These are phyloP conservation scores for Tuber umbilicatum DNA, from an alignment of 495 filamentous ascomycete genomes.

Conservation along the genomic window DNA sequence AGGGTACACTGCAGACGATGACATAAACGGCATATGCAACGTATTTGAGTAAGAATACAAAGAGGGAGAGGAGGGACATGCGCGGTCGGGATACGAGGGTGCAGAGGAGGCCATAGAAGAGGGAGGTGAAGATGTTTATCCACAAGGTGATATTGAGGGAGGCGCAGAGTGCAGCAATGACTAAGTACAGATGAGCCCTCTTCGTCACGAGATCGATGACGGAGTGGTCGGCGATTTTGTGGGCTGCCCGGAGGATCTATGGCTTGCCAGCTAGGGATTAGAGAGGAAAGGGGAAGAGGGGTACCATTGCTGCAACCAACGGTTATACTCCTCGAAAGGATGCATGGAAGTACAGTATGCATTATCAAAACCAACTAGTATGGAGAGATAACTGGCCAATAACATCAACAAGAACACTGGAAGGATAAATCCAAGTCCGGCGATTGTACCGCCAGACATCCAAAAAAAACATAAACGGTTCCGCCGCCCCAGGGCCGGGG, in stretches of 20 bases:
- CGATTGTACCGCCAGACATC: conserved; percentile 44
- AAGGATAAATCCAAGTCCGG: conserved; percentile 42
- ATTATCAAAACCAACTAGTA: conserved; percentile 42
- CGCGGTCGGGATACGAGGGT: conserved; percentile 33
- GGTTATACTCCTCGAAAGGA: conserved; percentile 43
- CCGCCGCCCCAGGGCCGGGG: conserved; percentile 43
- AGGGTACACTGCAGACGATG: conserved; percentile 41
- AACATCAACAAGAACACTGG: conserved; percentile 44
- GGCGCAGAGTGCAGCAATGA: conserved; percentile 42
- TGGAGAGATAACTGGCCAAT: conserved; percentile 42
- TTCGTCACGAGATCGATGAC: conserved; percentile 37
- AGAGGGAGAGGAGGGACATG: conserved; percentile 31
- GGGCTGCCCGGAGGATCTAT: conserved; percentile 42
- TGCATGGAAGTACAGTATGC: conserved; percentile 43
- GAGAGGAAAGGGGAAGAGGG: background rate
- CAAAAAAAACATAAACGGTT: conserved; percentile 46
- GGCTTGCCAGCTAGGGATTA: conserved; percentile 3
- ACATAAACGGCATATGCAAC: conserved; percentile 42
- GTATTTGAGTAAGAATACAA: conserved; percentile 44
- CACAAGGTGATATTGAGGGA: conserved; percentile 42
- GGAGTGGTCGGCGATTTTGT: conserved; percentile 43
- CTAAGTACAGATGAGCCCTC: conserved; percentile 41
- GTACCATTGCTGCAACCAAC: conserved; percentile 45
- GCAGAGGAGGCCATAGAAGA: conserved; percentile 42
- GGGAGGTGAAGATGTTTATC: conserved; percentile 46